Evolutionary conservation across 331 rosid species (phyloP), one percentile per base, ranked within the genome.

Genomic region (Acacia concinna): DNA sequence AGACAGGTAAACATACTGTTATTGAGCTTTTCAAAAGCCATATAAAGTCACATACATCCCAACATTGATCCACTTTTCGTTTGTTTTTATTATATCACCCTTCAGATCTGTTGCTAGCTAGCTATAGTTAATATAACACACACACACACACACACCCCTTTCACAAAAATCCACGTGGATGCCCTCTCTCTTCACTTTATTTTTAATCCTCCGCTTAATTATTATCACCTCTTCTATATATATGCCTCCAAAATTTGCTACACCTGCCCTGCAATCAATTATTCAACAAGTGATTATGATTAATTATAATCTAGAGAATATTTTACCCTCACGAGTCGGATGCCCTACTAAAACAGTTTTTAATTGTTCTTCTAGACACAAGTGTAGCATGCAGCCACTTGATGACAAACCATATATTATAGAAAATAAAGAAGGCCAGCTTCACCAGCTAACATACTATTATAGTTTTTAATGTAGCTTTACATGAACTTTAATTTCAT

Each of bases 51-150:
- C 84, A 91, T 84, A 87, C 89, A 87, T 90, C 86, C 85, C 88
- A 88, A 93, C 97, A 87, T 88, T 78, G 97, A 93, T 91, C 81
- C 90, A 91, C 98, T 91, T 91, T 93, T 87, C 83, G 78, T 84
- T 85, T 86, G 89, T 86, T 80, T 79, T 80, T 69, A 78, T 83
- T 88, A 56, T 88, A 85, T 77, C 87, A 78, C 78, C 56, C 74
- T 56, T 47, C 84, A 82, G 89, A 91, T 87, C 74, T 75, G 81
- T 85, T 84, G 74, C 74, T 23, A 9, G 23, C 25, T 18, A 20
- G 25, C 8, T 32, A 38, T 2, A 12, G 3, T 30, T 30, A 62
- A 27, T 41, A 40, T 40, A n/a, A n/a, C n/a, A n/a, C n/a, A n/a
- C n/a, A n/a, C n/a, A n/a, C n/a, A n/a, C n/a, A n/a, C n/a, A n/a